Base-by-base conservation (phyloP, 2,329 filamentous ascomycete genomes). In the Phyllachora maydis region DNA sequence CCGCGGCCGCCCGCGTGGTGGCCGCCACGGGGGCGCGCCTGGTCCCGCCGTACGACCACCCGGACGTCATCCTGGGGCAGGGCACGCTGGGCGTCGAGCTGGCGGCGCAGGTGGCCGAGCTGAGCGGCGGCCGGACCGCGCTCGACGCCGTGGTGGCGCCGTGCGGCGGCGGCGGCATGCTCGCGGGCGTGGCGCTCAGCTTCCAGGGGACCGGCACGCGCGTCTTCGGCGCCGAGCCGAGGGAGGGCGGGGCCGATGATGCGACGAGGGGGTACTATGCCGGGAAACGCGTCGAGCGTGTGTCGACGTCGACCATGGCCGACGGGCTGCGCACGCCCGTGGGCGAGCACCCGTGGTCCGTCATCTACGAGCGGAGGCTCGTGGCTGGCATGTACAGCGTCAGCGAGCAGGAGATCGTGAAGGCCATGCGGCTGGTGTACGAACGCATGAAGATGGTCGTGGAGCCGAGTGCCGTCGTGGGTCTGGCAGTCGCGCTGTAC, bases 381-480 rank as follows among this genome's bases (percentile, higher is more conserved):
- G 73, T 92, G 1, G 41, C 50, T 3, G 72, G 64, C 1, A 64
- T 92, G 37, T 69, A 65, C 47, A 62, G 64, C 26, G 85, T 90
- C 1, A 67, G 58, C 1, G 85, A 95, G 46, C 69, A 72, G 26
- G 67, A 92, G 55, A 93, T 95, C 43, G 60, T 63, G 38, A 59
- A 54, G 12, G 75, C 83, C 8, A 61, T 92, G 63, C 52, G 62
- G 30, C 47, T 95, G 30, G 73, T 91, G 16, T 52, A 83, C 31
- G 85, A 95, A 61, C 54, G 83, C 28, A 68, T 88, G 59, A 93
- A 95, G 64, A 52, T 91, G 22, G 68, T 93, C 12, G 69, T 93
- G 8, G 85, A 95, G 56, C 85, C 85, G 12, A 83, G 74, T 46
- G 67, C 76, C 1, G 81, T 72, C 3, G 83, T 93, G n/a, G 66